Evolutionary conservation across 495 filamentous ascomycete species (phyloP), one percentile per base, ranked within the genome.

Genomic region (Neurospora sp.): DNA sequence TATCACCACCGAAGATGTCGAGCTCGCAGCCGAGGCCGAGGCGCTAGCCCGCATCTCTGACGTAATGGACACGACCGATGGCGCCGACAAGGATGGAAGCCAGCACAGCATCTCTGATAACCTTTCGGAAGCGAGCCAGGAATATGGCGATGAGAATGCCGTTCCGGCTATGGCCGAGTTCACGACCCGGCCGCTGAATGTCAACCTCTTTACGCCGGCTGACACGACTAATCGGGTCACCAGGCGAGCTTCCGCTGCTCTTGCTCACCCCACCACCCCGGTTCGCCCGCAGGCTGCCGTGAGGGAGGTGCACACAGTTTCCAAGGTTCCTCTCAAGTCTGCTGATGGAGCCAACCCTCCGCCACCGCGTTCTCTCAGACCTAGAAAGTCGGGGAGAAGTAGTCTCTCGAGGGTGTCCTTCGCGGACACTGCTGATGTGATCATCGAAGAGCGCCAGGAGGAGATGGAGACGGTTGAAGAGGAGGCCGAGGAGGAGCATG

Each of bases 311-410:
- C 89, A 92, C 77, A 94, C 92, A 0, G 88, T 92, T 0, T 90
- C 89, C 16, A 94, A 93, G 82, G 90, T 94, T 1, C 91, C 92
- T 5, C 81, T 94, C 37, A 92, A 92, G 80, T 84, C 89, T 0
- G 90, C 89, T 59, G 91, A 89, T 18, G 85, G 91, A 1, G 85
- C 88, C 2, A 88, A 87, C 3, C 89, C 90, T 4, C 77, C 88
- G 70, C 72, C 80, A 35, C 54, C 54, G 14, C 54, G 54, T 18
- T 66, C 54, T 18, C 27, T 66, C 54, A 66, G 54, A 18, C 27
- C 54, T 66, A 66, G 54, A 18, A 66, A 66, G 54, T 66, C 54
- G 6, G 54, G 54, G 7, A 66, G 54, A 35, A 66, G 76, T 82
- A 92, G 84, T 79, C 89, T 76, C 81, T 91, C 81, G 79, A 88